A percentile compares a stretch with the other conserved stretches of the same genome.
Evolutionary conservation across 1,284 basidiomycete genomes (phyloP).

Genomic region (Ganoderma lingzhi): DNA sequence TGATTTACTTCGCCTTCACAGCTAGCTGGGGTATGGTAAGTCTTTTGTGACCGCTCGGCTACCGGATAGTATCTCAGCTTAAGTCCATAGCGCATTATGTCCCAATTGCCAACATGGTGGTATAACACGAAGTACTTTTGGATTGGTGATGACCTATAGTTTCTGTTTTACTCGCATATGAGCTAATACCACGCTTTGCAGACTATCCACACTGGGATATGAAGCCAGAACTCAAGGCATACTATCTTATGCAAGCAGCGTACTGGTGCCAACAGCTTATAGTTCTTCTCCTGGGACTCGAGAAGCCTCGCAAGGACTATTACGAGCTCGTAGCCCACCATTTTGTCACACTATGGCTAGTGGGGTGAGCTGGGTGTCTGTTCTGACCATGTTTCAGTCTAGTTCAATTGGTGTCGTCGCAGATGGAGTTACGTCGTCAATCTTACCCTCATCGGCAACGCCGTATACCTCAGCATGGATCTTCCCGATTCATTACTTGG

Average conservation of each 20-base stretch:
- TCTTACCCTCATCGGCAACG: constrained; percentile 90
- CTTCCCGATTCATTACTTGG: constrained; percentile 91
- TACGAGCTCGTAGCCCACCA: constrained; percentile 89
- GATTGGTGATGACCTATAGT: constrained; percentile 58
- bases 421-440: constrained; percentile 92
- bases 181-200: constrained; percentile 37
- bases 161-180: neutral
- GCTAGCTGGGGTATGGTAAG: constrained; percentile 83
- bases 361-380: constrained; percentile 62
- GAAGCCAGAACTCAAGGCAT: constrained; percentile 86
- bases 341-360: constrained; percentile 94
- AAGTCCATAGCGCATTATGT: constrained; percentile 80
- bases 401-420: constrained; percentile 8
- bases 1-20: constrained; percentile 81
- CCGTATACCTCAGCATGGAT: constrained; percentile 97
- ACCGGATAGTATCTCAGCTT: constrained; percentile 5
- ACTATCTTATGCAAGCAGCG: constrained; percentile 90
- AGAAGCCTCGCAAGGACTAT: constrained; percentile 96
- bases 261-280: constrained; percentile 97
- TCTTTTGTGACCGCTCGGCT: constrained; percentile 35
- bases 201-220: constrained; percentile 93
- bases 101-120: constrained; percentile 88
- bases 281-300: constrained; percentile 85
- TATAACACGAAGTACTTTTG: constrained; percentile 87
- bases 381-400: constrained; percentile 2